Conservation (phyloP, 1,139 yeast species). For the Geotrichum bryndzae region DNA sequence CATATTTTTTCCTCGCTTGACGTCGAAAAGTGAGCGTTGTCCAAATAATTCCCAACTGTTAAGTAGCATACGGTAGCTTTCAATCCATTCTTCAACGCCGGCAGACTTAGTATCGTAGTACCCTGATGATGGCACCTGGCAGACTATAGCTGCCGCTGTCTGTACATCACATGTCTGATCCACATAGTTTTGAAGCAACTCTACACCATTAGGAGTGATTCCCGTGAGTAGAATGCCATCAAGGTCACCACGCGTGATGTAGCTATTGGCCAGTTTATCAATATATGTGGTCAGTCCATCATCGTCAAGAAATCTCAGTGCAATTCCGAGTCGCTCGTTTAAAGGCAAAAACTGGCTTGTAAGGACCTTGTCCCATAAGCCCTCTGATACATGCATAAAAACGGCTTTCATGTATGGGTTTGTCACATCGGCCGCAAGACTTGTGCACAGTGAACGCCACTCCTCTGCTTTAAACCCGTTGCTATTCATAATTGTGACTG, state of each 20-base stretch:
- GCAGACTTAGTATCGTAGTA: neutral
- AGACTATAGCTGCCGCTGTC: slow-evolving; percentile 80
- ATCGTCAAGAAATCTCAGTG: slow-evolving; percentile 76
- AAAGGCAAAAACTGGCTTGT: slow-evolving; percentile 86
- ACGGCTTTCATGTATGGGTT: slow-evolving; percentile 88
- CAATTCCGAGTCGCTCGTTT: slow-evolving; percentile 84
- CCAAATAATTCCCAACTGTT: slow-evolving; percentile 82
- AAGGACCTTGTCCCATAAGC: slow-evolving; percentile 93
- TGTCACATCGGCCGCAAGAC: slow-evolving; percentile 77
- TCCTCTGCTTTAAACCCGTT: neutral
- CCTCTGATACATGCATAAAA: slow-evolving; percentile 89
- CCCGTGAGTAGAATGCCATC: slow-evolving; percentile 92
- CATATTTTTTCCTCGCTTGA: slow-evolving; percentile 31
- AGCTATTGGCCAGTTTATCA: slow-evolving; percentile 63
- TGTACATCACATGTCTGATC: slow-evolving; percentile 89
- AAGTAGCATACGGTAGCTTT: slow-evolving; percentile 55
- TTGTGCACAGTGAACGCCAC: slow-evolving; percentile 91
- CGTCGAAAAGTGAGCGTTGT: slow-evolving; percentile 78
- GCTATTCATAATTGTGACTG: neutral
- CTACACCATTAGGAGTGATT: slow-evolving; percentile 42
- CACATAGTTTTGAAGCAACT: slow-evolving; percentile 79
- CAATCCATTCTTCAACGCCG: slow-evolving; percentile 55
- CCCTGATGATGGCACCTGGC: slow-evolving; percentile 46
- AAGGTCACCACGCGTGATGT: slow-evolving; percentile 70
- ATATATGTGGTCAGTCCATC: slow-evolving; percentile 52